A percentile compares a stretch with the other conserved stretches of the same genome.
Conservation (phyloP, 495 filamentous ascomycete species). For the Neurospora hispaniola region DNA sequence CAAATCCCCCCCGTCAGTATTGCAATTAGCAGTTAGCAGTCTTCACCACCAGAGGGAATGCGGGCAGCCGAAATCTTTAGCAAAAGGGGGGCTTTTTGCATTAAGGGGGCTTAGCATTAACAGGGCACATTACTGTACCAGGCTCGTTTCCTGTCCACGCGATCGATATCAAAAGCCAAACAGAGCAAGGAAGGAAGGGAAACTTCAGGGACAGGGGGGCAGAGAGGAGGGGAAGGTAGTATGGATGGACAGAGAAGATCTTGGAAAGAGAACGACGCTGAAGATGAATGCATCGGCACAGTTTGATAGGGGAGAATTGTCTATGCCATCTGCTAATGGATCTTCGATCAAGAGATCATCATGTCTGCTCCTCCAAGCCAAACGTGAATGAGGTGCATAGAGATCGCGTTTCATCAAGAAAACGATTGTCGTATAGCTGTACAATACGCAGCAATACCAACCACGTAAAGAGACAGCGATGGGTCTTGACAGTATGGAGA, state of each 20-base stretch:
- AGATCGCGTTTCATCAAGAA: not conserved
- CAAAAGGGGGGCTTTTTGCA: no score
- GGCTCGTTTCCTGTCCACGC: not conserved
- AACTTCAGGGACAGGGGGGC: not conserved
- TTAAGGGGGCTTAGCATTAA: no score
- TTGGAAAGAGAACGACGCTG: not conserved
- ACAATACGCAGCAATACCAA: not conserved
- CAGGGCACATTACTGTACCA: no score
- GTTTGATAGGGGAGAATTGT: not conserved
- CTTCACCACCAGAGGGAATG: no score
- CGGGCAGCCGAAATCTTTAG: no score
- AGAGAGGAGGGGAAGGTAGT: not conserved
- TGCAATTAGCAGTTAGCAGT: no score
- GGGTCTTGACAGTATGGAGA: not conserved
- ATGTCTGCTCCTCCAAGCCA: not conserved
- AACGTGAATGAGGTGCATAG: not conserved
- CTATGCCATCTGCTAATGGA: not conserved
- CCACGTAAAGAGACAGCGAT: not conserved
- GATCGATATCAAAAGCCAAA: not conserved
- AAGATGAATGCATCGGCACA: not conserved
- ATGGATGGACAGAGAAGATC: not conserved
- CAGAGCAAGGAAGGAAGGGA: not conserved
- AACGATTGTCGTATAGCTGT: not conserved
- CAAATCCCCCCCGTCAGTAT: no score
- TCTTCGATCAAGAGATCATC: not conserved